Evolutionary conservation across 116 monocot genomes (phyloP).

Genomic region (Cymodocea nodosa): DNA sequence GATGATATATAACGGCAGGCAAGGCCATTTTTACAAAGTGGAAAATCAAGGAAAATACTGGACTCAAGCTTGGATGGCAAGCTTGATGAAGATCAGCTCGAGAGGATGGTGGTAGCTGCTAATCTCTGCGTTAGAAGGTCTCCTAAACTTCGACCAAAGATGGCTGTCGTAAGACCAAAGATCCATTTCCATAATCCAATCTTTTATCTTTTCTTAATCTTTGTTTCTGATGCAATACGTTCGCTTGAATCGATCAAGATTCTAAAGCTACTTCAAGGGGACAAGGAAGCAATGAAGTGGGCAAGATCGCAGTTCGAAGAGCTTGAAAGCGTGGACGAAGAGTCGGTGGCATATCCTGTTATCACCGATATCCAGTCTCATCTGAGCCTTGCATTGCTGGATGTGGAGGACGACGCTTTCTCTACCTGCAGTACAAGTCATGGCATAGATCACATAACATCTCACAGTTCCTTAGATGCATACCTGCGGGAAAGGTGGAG

Average conservation of each 20-base stretch:
- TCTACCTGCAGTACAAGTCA: slow-evolving; percentile 28
- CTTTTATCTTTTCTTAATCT: background rate
- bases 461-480: slow-evolving; percentile 25
- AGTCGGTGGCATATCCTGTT: background rate
- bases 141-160: slow-evolving; percentile 44
- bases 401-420: slow-evolving; percentile 21
- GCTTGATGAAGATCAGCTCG: slow-evolving; percentile 30
- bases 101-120: slow-evolving; percentile 63
- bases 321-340: slow-evolving; percentile 24
- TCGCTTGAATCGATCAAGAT: slow-evolving; percentile 30
- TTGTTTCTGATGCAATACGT: too few species aligned
- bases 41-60: slow-evolving; percentile 33
- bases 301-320: slow-evolving; percentile 34
- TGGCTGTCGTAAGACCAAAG: slow-evolving; percentile 23
- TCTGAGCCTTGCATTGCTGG: slow-evolving; percentile 54
- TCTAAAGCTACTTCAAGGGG: slow-evolving; percentile 64
- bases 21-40: slow-evolving; percentile 41
- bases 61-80: slow-evolving; percentile 50
- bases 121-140: slow-evolving; percentile 55
- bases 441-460: slow-evolving; percentile 14
- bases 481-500: slow-evolving; percentile 34
- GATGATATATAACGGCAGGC: slow-evolving; percentile 37
- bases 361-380: slow-evolving; percentile 40
- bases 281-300: slow-evolving; percentile 36
- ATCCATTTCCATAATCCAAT: background rate